Evolutionary conservation across 2,329 filamentous ascomycete genomes (phyloP), one percentile per base, ranked within the genome.

Genomic region (Tolypocladium amazonense): DNA sequence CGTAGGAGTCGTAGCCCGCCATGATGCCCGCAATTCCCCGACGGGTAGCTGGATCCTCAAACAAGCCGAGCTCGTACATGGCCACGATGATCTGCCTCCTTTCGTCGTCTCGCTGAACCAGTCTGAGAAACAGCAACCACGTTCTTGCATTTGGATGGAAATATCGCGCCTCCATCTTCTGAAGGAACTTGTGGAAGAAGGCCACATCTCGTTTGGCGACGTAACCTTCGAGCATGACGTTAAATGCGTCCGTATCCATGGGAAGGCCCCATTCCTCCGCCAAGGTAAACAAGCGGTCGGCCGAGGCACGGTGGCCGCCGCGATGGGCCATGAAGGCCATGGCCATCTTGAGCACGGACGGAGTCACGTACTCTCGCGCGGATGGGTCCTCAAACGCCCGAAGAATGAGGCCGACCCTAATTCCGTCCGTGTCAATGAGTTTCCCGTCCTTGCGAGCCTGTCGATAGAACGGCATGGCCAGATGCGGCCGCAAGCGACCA

Each of bases 71-170:
- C 41, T 73, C 68, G 59, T 77, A 71, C 79, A 83, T 82, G 60
- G 72, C 71, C 15, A 74, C 72, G 37, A 82, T 66, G 37, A 80
- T 70, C 63, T 78, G 76, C 30, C 75, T 74, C 57, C 75, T 73
- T 56, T 79, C 75, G n/a, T 82, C 78, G 66, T 87, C 84, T 14
- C 80, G 81, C 69, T 83, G 81, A 60, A 88, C 81, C 53, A 82
- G 71, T n/a, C 72, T 69, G 23, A 83, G 68, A 60, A 81, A 79
- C 4, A 77, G 70, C 3, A 77, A 63, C 80, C 80, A 83, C 0
- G 80, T 81, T 20, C 69, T 67, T 3, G 76, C 66, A 56, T 80
- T 76, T 4, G 79, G 77, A 35, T 64, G 62, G 53, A 75, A 71
- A 56, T 72, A 74, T 15, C 70, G 69, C 8, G 63, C 58, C 30